Base-by-base conservation (phyloP, 2,329 filamentous ascomycete genomes). In the Alternaria sp. region DNA sequence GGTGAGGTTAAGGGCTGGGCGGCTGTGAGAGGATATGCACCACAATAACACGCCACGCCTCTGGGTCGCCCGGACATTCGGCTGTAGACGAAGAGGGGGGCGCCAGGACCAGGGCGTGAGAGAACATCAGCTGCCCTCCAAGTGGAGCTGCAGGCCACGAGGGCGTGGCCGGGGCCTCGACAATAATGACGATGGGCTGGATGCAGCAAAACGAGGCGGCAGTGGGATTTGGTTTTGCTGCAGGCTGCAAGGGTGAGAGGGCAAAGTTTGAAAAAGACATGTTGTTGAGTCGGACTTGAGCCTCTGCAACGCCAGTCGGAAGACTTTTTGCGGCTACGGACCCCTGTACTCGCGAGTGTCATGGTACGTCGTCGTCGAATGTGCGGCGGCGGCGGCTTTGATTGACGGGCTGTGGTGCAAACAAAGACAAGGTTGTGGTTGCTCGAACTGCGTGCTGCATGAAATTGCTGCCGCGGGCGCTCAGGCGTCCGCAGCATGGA, bases 381-480 rank as follows among this genome's bases (percentile, higher is more conserved):
- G 26, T 30, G 54, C 58, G 59, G 62, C 56, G 43, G 54, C 43
- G 38, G 38, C 38, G 46, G 49, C 60, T 61, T 63, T 67, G 59
- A 63, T 67, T 65, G 68, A 73, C 63, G 66, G 67, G 67, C 65
- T 58, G 71, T 68, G 58, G 72, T 75, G 71, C 69, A 68, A 69
- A 71, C 64, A 67, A 63, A 55, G 65, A 64, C 57, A 51, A 58
- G 65, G 57, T 60, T 63, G 65, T 69, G 66, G 65, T 64, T 69
- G 69, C 65, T 65, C 58, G 43, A 56, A 56, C 51, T 62, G 64
- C 63, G 62, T 48, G 55, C 41, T 69, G 63, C 64, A 64, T 68
- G 56, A 61, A 57, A 63, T 53, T 54, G 56, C 59, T 60, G 63
- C 62, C 57, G 61, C 32, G 59, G 59, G 58, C 63, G 60, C 59